Base-by-base conservation (phyloP, 768 basidiomycete species). In the Mycena rebaudengoi region DNA sequence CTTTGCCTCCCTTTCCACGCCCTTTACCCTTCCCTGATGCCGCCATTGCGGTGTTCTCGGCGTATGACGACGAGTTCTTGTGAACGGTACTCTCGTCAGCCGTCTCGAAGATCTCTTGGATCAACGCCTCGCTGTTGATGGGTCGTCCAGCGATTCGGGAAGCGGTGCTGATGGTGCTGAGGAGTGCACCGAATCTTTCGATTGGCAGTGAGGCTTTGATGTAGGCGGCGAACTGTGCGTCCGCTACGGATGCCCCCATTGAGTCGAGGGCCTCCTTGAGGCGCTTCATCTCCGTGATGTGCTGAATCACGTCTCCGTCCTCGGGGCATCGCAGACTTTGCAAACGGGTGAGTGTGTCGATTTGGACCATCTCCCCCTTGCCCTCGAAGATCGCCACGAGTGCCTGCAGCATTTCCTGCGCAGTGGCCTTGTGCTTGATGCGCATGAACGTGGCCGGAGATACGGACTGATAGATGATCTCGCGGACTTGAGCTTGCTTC, bases 11-110 rank as follows among this genome's bases (percentile, higher is more conserved):
- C 8, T 48, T 7, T 26, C 11, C 41, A 7, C 30, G 56, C 33
- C 58, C 44, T 50, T 65, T 52, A 2, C 59, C 60, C 29, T 68
- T 70, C 3, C 66, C 60, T 2, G 39, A 40, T 35, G 65, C 62
- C 14, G 52, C 62, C 14, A n/a, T n/a, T n/a, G n/a, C n/a, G n/a
- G n/a, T n/a, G n/a, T n/a, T n/a, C n/a, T n/a, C n/a, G n/a, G n/a
- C n/a, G n/a, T n/a, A n/a, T n/a, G n/a, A n/a, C n/a, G n/a, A n/a
- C n/a, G n/a, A n/a, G n/a, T n/a, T n/a, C n/a, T n/a, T n/a, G 35
- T 37, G 35, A 10, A 37, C 35, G 35, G 35, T 37, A 18, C 35
- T 37, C 35, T 37, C 35, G 35, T 37, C 35, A 18, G 35, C 35
- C 18, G 35, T 10, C 18, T 37, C 35, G 35, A 37, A 37, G 35